phyloP scores from a whole-genome alignment of 2,329 filamentous ascomycete genomes.

The Fusarium fujikuroi region DNA sequence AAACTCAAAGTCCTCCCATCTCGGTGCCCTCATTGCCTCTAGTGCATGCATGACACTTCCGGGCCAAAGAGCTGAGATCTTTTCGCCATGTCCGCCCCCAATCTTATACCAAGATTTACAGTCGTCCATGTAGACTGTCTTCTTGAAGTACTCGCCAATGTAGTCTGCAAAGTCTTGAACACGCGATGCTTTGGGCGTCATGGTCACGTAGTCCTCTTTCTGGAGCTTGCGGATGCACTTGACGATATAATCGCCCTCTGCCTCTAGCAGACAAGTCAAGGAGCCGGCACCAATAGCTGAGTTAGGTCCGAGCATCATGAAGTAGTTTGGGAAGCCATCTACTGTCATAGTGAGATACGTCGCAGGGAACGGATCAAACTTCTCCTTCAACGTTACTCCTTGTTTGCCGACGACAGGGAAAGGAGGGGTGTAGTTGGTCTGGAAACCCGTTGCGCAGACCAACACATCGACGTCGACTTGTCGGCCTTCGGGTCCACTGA shows the following conservation, averaged over 20 bases:
- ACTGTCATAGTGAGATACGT: neutral
- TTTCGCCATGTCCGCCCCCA: neutral
- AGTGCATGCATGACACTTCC: slow-evolving; percentile 7
- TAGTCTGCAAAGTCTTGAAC: neutral
- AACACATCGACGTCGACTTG: neutral
- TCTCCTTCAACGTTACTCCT: neutral
- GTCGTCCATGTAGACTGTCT: neutral
- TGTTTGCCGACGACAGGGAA: neutral
- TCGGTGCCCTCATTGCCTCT: neutral
- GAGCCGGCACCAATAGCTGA: neutral
- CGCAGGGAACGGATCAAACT: neutral
- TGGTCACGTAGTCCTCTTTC: neutral
- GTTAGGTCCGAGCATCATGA: neutral
- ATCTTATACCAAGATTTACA: neutral
- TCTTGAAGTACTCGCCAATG: neutral
- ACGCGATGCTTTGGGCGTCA: neutral
- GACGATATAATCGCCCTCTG: neutral
- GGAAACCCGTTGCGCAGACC: neutral
- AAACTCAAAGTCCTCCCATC: slow-evolving; percentile 8
- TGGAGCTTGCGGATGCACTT: neutral
- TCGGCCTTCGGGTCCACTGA: rapidly evolving
- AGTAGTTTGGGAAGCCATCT: neutral
- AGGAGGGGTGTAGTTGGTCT: neutral
- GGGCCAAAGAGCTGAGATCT: neutral
- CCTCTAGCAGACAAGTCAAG: neutral